Base-by-base conservation (phyloP, 257 asterid genomes). In the Hygrophila difformis region DNA sequence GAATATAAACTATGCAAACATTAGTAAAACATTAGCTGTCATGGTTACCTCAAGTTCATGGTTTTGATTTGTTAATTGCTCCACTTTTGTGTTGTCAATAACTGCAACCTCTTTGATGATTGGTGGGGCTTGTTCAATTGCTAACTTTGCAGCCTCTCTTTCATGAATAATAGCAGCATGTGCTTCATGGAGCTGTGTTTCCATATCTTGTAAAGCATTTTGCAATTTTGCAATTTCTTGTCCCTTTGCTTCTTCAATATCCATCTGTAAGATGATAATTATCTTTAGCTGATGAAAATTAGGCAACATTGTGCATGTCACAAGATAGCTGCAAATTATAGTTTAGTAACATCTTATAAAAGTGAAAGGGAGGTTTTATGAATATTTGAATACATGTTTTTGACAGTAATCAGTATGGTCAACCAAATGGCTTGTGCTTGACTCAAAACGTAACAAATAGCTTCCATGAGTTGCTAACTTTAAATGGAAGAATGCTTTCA, bases 111-210 rank as follows among this genome's bases (percentile, higher is more conserved):
- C 97, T 64, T 73, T 75, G 77, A 87, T 73, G 60, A 87, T 85
- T 24, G 93, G 97, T 51, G 97, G 93, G 50, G 91, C 94, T 67
- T 82, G 79, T 68, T 82, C 97, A 41, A 82, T 79, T 59, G 97
- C 93, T 65, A 66, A 61, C 65, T 75, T 79, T 58, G 94, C 94
- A 26, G 94, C 79, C 72, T 82, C 94, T 68, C 68, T 77, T 65
- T 82, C 97, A 40, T 47, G 81, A 53, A 79, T 65, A 18, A 87
- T 71, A 23, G 81, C 80, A 21, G 74, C 67, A 29, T 62, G 77
- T 60, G 96, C 94, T 69, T 82, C 82, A 4, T 82, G 84, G 18
- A 87, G 76, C 64, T 82, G 71, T 1, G 53, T 65, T 61, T 82
- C 89, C 73, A 77, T 58, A 26, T 79, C 89, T 24, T 79, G 77